These are phyloP conservation scores for Wakefieldia striispora DNA, from an alignment of 768 basidiomycete species.

Conservation along the genomic window DNA sequence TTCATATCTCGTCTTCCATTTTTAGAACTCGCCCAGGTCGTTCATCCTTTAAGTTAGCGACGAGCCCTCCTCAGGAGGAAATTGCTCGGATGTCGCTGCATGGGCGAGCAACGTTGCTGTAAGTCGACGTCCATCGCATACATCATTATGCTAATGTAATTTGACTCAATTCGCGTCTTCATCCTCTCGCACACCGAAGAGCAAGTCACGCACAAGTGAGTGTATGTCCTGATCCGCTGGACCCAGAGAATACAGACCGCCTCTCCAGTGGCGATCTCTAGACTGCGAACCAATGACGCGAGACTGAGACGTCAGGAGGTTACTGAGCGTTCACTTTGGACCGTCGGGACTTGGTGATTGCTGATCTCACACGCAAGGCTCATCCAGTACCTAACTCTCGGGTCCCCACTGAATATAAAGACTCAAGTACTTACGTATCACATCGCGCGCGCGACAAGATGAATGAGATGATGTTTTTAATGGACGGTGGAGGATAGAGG, in stretches of 20 bases:
- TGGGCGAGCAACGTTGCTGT: conserved; percentile 42
- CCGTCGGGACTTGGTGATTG: neutral
- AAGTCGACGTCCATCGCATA: conserved; percentile 11
- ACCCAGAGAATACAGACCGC: neutral
- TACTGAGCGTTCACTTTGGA: neutral
- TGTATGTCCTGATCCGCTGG: neutral
- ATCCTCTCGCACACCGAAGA: conserved; percentile 41
- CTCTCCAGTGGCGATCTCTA: conserved; percentile 43
- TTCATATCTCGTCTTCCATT: too few species aligned
- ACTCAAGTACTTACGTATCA: too few species aligned
- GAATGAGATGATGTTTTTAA: too few species aligned
- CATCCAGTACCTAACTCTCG: conserved; percentile 55
- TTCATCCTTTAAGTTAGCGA: too few species aligned
- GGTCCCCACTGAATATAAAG: conserved; percentile 40
- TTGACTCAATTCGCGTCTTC: neutral
- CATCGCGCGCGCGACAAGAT: too few species aligned
- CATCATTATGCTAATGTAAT: too few species aligned
- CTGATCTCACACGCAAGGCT: conserved; percentile 31
- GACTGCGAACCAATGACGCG: conserved; percentile 48
- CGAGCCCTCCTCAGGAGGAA: conserved; percentile 28
- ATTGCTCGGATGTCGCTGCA: conserved; percentile 41
- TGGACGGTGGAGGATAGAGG: too few species aligned
- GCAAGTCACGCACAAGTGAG: conserved; percentile 41
- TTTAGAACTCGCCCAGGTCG: too few species aligned
- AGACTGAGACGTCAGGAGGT: conserved; percentile 38